Evolutionary conservation across 305 asterid genomes (phyloP).

Genomic region (Fraxinus sp.): DNA sequence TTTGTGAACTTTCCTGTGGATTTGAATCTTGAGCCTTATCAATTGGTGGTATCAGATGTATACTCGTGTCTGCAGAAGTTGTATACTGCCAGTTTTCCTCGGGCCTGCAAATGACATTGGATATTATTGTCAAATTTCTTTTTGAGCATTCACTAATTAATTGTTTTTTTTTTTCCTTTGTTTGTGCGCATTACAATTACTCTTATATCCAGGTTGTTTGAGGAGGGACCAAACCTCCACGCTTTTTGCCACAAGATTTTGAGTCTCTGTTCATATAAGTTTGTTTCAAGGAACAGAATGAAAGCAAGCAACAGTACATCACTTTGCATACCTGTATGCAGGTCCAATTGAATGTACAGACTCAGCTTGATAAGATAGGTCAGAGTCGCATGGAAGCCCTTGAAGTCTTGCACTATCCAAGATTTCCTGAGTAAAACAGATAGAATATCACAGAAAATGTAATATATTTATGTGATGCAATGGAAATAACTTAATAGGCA

Average conservation of each 20-base stretch:
- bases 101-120: conserved; percentile 39
- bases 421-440: conserved; percentile 43
- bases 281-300: conserved; percentile 6
- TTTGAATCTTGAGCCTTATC: conserved; percentile 37
- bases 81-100: conserved; percentile 29
- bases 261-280: conserved; percentile 3
- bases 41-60: conserved; percentile 34
- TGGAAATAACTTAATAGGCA: conserved; percentile 5
- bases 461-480: conserved; percentile 3
- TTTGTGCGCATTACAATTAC: background rate
- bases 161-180: background rate
- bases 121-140: conserved; percentile 18
- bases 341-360: conserved; percentile 47
- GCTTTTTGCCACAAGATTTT: background rate
- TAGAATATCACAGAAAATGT: background rate
- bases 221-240: background rate
- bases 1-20: conserved; percentile 30
- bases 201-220: background rate
- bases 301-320: conserved; percentile 10
- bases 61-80: conserved; percentile 39
- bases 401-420: conserved; percentile 36
- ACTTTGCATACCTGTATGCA: conserved; percentile 34
- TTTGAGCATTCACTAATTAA: background rate
- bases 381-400: conserved; percentile 42
- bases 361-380: conserved; percentile 63